Conservation (phyloP, 768 basidiomycete species). For the Xerocomus spinulosus region DNA sequence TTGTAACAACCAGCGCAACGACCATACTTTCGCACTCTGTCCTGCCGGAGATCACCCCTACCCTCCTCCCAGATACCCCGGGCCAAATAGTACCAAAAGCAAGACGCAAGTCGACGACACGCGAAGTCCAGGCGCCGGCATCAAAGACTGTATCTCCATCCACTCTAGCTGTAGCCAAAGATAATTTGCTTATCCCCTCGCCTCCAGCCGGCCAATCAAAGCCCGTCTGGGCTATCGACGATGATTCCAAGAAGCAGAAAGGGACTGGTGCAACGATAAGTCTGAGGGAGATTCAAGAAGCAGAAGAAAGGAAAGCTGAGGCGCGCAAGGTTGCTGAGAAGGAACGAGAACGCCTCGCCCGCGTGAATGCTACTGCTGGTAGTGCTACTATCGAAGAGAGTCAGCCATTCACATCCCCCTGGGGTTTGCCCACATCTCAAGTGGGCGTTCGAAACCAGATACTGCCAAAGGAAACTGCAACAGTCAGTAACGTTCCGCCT, state of each 20-base stretch:
- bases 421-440: conserved; percentile 86
- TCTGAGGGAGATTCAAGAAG: conserved; percentile 92
- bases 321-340: conserved; percentile 70
- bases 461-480: conserved; percentile 40
- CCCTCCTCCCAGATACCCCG: conserved; percentile 14
- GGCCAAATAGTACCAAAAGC: conserved; percentile 20
- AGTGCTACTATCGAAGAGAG: conserved; percentile 47
- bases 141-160: conserved; percentile 14
- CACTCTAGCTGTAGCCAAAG: conserved; percentile 11
- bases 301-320: conserved; percentile 78
- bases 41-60: conserved; percentile 9
- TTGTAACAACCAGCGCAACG: conserved; percentile 1
- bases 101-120: conserved; percentile 26
- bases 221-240: conserved; percentile 64
- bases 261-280: conserved; percentile 48
- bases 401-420: conserved; percentile 65
- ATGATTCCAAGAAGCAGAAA: conserved; percentile 59
- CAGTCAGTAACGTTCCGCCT: conserved; percentile 20
- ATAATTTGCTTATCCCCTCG: conserved; percentile 20
- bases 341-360: conserved; percentile 60
- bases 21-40: conserved; percentile 3
- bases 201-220: conserved; percentile 36
- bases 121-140: conserved; percentile 22
- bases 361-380: conserved; percentile 35
- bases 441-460: conserved; percentile 47